Evolutionary conservation across 768 basidiomycete species (phyloP), one percentile per base, ranked within the genome.

Genomic region (Tulasnella sp.): DNA sequence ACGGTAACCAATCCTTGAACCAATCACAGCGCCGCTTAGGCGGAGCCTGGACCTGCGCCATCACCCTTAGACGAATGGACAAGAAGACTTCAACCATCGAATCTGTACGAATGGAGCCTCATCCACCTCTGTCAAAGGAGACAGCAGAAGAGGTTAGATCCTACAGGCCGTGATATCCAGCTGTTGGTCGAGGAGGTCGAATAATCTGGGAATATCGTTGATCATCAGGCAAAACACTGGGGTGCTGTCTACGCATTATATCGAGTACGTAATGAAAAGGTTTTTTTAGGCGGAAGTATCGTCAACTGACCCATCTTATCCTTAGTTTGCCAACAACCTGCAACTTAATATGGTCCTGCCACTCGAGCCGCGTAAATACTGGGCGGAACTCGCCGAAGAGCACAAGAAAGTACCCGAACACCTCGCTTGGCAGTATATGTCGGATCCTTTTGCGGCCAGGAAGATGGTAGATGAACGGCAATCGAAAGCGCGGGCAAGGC

Each of bases 231-330:
- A 37, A 91, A 91, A 74, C 96, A 97, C 81, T 96, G 93, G 91
- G 94, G 91, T 49, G 94, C 94, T 19, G 91, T 91, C 3, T 94
- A 93, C 80, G 92, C 93, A 52, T 83, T 97, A 73, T 93, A 95
- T 82, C 90, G 94, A 79, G 94, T 96, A 83, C 84, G 83, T 80
- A 70, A 39, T 29, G 14, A 4, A n/a, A 29, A n/a, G 31, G 6
- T 34, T 42, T 11, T 17, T 25, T 31, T 22, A 15, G 11, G 6
- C 12, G 9, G 12, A 42, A 42, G 29, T 12, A 34, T n/a, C n/a
- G n/a, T n/a, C n/a, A 3, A 38, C 29, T 70, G 22, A 38, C 22
- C 7, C 2, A 17, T 70, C 6, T n/a, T 5, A 11, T 70, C 12
- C 7, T 15, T 70, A 93, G 92, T 89, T 92, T 80, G 91, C 89